phyloP scores from a whole-genome alignment of 2,329 filamentous ascomycete genomes.

The Ilyonectria robusta region DNA sequence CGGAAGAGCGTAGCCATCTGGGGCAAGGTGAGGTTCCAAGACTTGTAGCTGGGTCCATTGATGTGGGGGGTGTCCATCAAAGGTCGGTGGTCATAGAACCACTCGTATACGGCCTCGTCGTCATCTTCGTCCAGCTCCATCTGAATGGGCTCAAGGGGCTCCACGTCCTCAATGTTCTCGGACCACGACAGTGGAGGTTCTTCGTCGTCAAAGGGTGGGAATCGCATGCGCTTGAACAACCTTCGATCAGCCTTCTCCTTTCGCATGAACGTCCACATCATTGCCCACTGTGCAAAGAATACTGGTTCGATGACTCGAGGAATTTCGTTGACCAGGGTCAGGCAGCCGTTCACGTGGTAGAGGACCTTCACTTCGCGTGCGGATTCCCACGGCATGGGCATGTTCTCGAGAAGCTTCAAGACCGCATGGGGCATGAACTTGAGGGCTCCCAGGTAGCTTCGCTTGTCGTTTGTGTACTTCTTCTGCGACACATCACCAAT shows the following conservation, averaged over 20 bases:
- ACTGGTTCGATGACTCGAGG: slow-evolving; percentile 97
- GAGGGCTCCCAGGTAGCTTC: slow-evolving; percentile 94
- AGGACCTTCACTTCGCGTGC: slow-evolving; percentile 96
- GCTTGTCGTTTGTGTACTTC: slow-evolving; percentile 98
- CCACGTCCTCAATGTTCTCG: slow-evolving; percentile 98
- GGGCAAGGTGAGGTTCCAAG: slow-evolving; percentile 91
- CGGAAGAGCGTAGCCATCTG: slow-evolving; percentile 98
- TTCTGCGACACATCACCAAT: slow-evolving; percentile 99
- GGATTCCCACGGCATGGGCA: slow-evolving; percentile 99
- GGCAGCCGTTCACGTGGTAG: slow-evolving; percentile 97
- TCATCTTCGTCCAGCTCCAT: slow-evolving; percentile 97
- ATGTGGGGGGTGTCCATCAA: slow-evolving; percentile 93
- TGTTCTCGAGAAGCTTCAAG: slow-evolving; percentile 96
- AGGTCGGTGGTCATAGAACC: slow-evolving; percentile 97
- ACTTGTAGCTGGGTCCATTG: slow-evolving; percentile 96
- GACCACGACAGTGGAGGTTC: slow-evolving; percentile 98
- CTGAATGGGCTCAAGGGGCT: slow-evolving; percentile 96
- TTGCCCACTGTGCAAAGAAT: slow-evolving; percentile 98
- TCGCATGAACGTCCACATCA: slow-evolving; percentile 99
- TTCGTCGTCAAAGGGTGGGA: slow-evolving; percentile 98
- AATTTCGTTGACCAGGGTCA: slow-evolving; percentile 97
- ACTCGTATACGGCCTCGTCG: slow-evolving; percentile 91
- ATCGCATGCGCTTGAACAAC: slow-evolving; percentile 99
- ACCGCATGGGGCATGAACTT: slow-evolving; percentile 99
- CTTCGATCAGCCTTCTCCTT: slow-evolving; percentile 96